phyloP scores from a whole-genome alignment of 2,329 filamentous ascomycete species.

The Xylaria sp. region DNA sequence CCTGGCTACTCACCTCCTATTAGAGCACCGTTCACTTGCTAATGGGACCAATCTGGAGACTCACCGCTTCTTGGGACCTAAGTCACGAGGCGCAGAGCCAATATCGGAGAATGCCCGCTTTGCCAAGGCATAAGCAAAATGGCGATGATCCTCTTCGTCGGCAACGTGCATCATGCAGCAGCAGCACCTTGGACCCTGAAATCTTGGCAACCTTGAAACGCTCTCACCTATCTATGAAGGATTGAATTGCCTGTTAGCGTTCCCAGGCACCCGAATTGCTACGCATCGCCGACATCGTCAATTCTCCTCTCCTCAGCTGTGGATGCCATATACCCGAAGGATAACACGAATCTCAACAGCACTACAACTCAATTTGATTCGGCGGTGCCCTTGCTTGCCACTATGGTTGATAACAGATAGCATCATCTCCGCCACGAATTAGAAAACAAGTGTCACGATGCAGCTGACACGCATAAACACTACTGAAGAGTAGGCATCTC shows the following conservation, averaged over 20 bases:
- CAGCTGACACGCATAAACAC: slow-evolving; percentile 5
- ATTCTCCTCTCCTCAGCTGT: not conserved
- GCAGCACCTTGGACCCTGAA: slow-evolving; percentile 31
- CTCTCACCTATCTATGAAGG: slow-evolving; percentile 11
- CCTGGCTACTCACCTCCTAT: slow-evolving; percentile 13
- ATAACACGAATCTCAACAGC: not conserved
- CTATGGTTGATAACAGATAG: slow-evolving; percentile 16
- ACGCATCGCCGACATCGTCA: not conserved
- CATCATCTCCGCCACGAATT: not conserved
- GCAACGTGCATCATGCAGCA: slow-evolving; percentile 30
- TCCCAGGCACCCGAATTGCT: slow-evolving; percentile 15
- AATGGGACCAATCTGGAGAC: slow-evolving; percentile 19
- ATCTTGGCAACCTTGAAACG: slow-evolving; percentile 30
- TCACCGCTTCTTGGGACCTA: slow-evolving; percentile 30
- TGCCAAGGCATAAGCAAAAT: slow-evolving; percentile 31
- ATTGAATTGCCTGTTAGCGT: slow-evolving; percentile 26
- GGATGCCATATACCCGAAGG: not conserved
- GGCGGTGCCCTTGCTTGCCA: slow-evolving; percentile 10
- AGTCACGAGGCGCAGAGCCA: slow-evolving; percentile 23
- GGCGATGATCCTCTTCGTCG: slow-evolving; percentile 23
- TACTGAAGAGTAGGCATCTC: not conserved
- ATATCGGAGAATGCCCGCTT: slow-evolving; percentile 17
- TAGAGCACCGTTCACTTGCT: slow-evolving; percentile 1
- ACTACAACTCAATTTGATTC: not conserved
- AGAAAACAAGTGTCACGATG: not conserved